A percentile compares a stretch with the other conserved stretches of the same genome.
These are phyloP conservation scores for Leishmania turanica DNA, from an alignment of 208 protist species.

Conservation along the genomic window DNA sequence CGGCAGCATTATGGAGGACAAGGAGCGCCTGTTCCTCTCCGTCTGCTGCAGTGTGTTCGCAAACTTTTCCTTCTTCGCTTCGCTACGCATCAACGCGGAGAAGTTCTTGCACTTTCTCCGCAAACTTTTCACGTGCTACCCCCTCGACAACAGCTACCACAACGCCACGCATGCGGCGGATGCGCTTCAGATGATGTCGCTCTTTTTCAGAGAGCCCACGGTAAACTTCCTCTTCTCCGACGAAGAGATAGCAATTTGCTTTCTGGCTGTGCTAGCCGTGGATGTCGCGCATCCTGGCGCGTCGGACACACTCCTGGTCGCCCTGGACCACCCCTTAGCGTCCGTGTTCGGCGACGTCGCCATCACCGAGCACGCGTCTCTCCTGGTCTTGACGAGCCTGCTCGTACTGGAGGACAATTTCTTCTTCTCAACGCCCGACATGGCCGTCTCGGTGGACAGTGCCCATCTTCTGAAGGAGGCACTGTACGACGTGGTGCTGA, in stretches of 20 bases:
- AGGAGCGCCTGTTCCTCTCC: slow-evolving; percentile 78
- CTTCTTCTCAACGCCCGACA: slow-evolving; percentile 36
- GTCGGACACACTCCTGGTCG: slow-evolving; percentile 68
- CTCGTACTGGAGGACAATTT: slow-evolving; percentile 57
- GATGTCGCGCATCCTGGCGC: slow-evolving; percentile 86
- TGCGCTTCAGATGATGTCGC: slow-evolving; percentile 81
- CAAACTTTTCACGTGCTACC: slow-evolving; percentile 60
- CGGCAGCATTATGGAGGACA: slow-evolving; percentile 74
- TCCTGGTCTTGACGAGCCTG: slow-evolving; percentile 54
- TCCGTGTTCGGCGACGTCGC: slow-evolving; percentile 74
- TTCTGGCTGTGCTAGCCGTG: slow-evolving; percentile 73
- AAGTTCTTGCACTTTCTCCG: slow-evolving; percentile 76
- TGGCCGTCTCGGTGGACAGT: slow-evolving; percentile 23
- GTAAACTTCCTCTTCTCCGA: slow-evolving; percentile 81
- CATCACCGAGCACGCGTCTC: slow-evolving; percentile 48
- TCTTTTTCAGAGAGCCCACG: slow-evolving; percentile 76
- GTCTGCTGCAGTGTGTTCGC: slow-evolving; percentile 83
- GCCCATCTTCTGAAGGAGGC: slow-evolving; percentile 55
- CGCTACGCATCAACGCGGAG: slow-evolving; percentile 44
- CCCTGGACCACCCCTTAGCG: slow-evolving; percentile 69
- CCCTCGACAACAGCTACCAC: slow-evolving; percentile 73
- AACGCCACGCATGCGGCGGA: slow-evolving; percentile 84
- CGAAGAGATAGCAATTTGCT: slow-evolving; percentile 80
- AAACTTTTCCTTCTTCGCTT: slow-evolving; percentile 77
- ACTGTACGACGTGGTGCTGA: slow-evolving; percentile 56